A percentile compares a stretch with the other conserved stretches of the same genome.
Evolutionary conservation across 352 stramenopile genomes (phyloP).

Genomic region (Phytophthora vignae): DNA sequence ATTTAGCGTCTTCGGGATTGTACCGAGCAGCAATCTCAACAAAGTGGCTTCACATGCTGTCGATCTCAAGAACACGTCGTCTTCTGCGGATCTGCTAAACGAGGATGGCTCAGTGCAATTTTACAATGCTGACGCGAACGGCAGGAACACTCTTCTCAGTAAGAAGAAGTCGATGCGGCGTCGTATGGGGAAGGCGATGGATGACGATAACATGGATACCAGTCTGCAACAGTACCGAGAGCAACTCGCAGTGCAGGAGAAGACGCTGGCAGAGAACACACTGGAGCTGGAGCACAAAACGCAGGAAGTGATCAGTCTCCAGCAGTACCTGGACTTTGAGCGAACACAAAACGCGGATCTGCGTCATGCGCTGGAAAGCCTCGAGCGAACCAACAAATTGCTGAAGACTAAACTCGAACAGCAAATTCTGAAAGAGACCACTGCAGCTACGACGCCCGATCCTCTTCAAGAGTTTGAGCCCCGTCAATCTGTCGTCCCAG

Average conservation of each 20-base stretch:
- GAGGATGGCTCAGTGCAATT: slow-evolving; percentile 50
- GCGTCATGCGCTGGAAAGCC: slow-evolving; percentile 53
- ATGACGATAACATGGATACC: slow-evolving; percentile 36
- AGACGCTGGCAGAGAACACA: slow-evolving; percentile 65
- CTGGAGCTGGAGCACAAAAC: slow-evolving; percentile 68
- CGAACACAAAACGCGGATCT: slow-evolving; percentile 42
- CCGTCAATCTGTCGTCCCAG: not conserved
- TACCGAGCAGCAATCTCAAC: slow-evolving; percentile 80
- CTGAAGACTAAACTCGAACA: slow-evolving; percentile 69
- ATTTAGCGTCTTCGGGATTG: slow-evolving; percentile 71
- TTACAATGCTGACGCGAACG: slow-evolving; percentile 56
- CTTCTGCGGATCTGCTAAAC: slow-evolving; percentile 33
- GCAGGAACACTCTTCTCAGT: slow-evolving; percentile 43
- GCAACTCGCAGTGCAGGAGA: slow-evolving; percentile 62
- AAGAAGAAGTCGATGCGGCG: slow-evolving; percentile 63
- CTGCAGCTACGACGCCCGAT: slow-evolving; percentile 13
- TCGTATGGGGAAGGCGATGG: slow-evolving; percentile 38
- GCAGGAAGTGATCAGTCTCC: slow-evolving; percentile 51
- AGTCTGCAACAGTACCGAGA: slow-evolving; percentile 55
- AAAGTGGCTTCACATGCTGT: slow-evolving; percentile 67
- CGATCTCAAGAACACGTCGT: slow-evolving; percentile 33
- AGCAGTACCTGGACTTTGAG: slow-evolving; percentile 44
- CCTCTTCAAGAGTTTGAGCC: not conserved
- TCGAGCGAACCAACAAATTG: slow-evolving; percentile 68
- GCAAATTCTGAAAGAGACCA: slow-evolving; percentile 73